Evolutionary conservation across 202 grass and related monocot genomes (phyloP).

Genomic region (Setaria viridis): DNA sequence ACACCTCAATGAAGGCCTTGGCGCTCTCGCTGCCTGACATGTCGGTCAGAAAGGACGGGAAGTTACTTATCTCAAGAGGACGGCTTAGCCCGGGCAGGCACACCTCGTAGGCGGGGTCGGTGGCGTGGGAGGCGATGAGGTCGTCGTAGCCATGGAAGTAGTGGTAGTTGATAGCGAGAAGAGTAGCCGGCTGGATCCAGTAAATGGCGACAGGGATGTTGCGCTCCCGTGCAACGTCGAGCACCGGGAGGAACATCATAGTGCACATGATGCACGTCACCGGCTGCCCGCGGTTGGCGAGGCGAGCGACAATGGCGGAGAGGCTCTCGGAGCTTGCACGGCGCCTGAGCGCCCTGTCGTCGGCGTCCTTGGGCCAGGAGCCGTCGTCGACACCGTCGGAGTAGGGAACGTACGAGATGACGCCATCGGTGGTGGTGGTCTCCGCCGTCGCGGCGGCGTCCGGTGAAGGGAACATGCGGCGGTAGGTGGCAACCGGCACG

Average conservation of each 20-base stretch:
- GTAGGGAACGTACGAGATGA: slow-evolving; percentile 46
- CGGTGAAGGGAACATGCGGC: slow-evolving; percentile 57
- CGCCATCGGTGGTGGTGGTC: slow-evolving; percentile 8
- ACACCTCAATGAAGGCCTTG: background rate
- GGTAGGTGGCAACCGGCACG: slow-evolving; percentile 45
- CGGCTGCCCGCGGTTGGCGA: slow-evolving; percentile 44
- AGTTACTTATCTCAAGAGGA: slow-evolving; percentile 27
- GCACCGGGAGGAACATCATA: slow-evolving; percentile 13
- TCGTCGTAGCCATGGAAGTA: slow-evolving; percentile 55
- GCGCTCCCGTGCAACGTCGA: slow-evolving; percentile 48
- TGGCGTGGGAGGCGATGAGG: slow-evolving; percentile 36
- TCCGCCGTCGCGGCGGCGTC: background rate
- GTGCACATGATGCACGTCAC: slow-evolving; percentile 59
- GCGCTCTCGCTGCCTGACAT: background rate
- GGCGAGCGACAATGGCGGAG: slow-evolving; percentile 26
- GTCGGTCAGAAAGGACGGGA: slow-evolving; percentile 48
- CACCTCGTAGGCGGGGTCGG: slow-evolving; percentile 31
- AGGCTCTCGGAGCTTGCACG: slow-evolving; percentile 30
- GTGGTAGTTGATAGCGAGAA: slow-evolving; percentile 57
- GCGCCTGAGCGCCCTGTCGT: slow-evolving; percentile 12
- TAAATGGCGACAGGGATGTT: slow-evolving; percentile 48
- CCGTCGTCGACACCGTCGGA: slow-evolving; percentile 54
- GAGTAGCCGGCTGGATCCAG: slow-evolving; percentile 62
- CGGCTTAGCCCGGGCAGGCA: slow-evolving; percentile 47
- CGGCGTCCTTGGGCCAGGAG: background rate